Percentiles rank a stretch among this genome's conserved stretches.
Evolutionary conservation across 139 green algal genomes (phyloP).

Genomic region (Haematococcus lacustris): DNA sequence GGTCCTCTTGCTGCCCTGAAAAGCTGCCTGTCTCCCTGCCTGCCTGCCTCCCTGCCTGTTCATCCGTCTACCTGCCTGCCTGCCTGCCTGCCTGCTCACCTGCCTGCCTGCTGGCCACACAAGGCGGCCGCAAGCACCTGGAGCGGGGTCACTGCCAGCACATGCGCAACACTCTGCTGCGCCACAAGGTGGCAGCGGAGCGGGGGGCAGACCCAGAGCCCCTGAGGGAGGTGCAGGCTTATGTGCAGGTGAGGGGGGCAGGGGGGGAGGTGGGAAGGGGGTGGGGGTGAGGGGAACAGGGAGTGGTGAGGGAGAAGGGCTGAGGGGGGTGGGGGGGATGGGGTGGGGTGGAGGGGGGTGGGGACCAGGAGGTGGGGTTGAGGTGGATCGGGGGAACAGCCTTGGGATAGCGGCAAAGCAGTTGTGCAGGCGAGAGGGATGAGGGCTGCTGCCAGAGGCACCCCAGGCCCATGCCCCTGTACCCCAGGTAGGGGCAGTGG

Average conservation of each 20-base stretch:
- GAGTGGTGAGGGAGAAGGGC: background rate
- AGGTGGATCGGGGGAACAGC: background rate
- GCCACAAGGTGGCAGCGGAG: constrained; percentile 47
- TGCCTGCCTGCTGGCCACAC: too few relatives aligned
- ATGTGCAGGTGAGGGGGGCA: constrained; percentile 22
- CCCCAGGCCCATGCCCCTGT: too few relatives aligned
- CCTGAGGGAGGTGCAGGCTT: constrained; percentile 58
- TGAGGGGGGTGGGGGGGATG: background rate
- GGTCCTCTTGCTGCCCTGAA: constrained; percentile 41
- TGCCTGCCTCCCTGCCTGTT: too few relatives aligned
- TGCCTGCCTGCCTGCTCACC: too few relatives aligned
- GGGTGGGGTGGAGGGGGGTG: background rate
- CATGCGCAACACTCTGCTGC: constrained; percentile 54
- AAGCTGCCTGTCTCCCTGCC: background rate
- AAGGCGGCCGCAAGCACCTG: constrained; percentile 49
- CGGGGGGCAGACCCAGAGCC: constrained; percentile 51
- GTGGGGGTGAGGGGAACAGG: background rate
- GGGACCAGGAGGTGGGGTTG: background rate
- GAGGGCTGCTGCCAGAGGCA: too few relatives aligned
- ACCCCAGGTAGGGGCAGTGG: too few relatives aligned
- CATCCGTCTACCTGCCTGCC: too few relatives aligned
- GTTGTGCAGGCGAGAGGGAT: too few relatives aligned
- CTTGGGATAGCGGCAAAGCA: background rate
- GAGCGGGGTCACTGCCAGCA: constrained; percentile 49
- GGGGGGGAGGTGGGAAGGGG: background rate